Evolutionary conservation across 257 asterid genomes (phyloP).

Genomic region (Przewalskia tangutica): DNA sequence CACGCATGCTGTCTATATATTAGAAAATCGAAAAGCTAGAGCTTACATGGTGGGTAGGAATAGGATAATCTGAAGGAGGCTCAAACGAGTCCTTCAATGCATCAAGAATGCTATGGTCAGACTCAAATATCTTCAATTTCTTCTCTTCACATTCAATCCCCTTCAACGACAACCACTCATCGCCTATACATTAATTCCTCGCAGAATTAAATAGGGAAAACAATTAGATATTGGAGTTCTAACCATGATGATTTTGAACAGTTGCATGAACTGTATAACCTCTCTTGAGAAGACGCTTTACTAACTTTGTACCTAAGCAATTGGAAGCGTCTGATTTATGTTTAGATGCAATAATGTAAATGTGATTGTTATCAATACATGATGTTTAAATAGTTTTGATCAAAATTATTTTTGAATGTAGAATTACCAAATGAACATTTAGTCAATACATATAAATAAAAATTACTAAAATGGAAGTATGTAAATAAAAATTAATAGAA

Average conservation of each 20-base stretch:
- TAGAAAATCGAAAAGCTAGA: neutral
- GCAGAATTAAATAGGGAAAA: too few species aligned
- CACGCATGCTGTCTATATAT: too few species aligned
- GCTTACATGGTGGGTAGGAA: conserved; percentile 74
- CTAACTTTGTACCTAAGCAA: conserved; percentile 56
- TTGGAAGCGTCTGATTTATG: conserved; percentile 78
- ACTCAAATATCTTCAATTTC: conserved; percentile 48
- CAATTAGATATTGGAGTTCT: too few species aligned
- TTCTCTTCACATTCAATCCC: conserved; percentile 32
- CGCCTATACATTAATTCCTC: neutral
- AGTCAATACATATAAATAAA: too few species aligned
- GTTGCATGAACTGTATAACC: conserved; percentile 96
- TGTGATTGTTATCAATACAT: too few species aligned
- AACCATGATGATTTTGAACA: conserved; percentile 30
- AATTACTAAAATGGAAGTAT: too few species aligned
- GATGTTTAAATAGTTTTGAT: too few species aligned
- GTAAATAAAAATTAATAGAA: too few species aligned
- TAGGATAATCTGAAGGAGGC: conserved; percentile 60
- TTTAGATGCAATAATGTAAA: too few species aligned
- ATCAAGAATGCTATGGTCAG: conserved; percentile 72
- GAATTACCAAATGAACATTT: too few species aligned
- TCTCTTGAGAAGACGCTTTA: conserved; percentile 51
- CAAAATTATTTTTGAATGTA: too few species aligned
- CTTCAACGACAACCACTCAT: neutral
- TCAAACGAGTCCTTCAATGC: conserved; percentile 77